Conservation (phyloP, 2,329 filamentous ascomycete genomes). For the Claviceps sp. region DNA sequence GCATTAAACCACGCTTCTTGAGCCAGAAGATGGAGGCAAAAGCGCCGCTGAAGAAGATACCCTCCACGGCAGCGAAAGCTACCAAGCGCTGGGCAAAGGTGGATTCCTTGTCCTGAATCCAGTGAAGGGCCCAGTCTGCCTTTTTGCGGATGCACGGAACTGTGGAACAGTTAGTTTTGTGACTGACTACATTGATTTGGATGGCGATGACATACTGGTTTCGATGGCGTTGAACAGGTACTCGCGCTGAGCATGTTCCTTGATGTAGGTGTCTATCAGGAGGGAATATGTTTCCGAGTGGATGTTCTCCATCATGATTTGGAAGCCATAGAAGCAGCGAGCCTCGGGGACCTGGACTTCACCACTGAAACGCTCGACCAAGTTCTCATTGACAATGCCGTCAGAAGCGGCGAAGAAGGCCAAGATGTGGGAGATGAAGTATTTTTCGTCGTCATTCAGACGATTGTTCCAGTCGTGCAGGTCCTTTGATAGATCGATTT, state of each 20-base stretch:
- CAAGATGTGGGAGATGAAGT: slow-evolving; percentile 95
- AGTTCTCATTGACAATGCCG: slow-evolving; percentile 98
- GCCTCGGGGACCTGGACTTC: slow-evolving; percentile 97
- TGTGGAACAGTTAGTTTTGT: slow-evolving; percentile 19
- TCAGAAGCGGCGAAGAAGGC: slow-evolving; percentile 98
- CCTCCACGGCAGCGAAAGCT: slow-evolving; percentile 94
- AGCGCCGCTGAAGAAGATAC: slow-evolving; percentile 98
- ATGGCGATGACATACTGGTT: slow-evolving; percentile 54
- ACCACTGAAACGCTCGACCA: slow-evolving; percentile 91
- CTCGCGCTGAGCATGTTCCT: slow-evolving; percentile 83
- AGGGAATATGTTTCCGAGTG: slow-evolving; percentile 99
- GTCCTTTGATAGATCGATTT: slow-evolving; percentile 98
- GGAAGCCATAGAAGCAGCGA: slow-evolving; percentile 99
- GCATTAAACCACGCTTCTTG: slow-evolving; percentile 99
- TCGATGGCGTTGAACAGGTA: slow-evolving; percentile 98
- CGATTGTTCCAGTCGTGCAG: slow-evolving; percentile 98
- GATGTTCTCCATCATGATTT: slow-evolving; percentile 99
- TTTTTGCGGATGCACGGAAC: slow-evolving; percentile 97
- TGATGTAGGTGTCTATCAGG: slow-evolving; percentile 98
- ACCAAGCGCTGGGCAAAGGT: slow-evolving; percentile 93
- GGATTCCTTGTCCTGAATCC: slow-evolving; percentile 88
- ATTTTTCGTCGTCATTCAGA: slow-evolving; percentile 91
- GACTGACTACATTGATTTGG: slow-evolving; percentile 3
- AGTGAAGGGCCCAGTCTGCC: slow-evolving; percentile 91
- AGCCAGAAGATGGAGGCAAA: slow-evolving; percentile 99